phyloP scores from a whole-genome alignment of 2,329 filamentous ascomycete species.

The Curvularia sp. region DNA sequence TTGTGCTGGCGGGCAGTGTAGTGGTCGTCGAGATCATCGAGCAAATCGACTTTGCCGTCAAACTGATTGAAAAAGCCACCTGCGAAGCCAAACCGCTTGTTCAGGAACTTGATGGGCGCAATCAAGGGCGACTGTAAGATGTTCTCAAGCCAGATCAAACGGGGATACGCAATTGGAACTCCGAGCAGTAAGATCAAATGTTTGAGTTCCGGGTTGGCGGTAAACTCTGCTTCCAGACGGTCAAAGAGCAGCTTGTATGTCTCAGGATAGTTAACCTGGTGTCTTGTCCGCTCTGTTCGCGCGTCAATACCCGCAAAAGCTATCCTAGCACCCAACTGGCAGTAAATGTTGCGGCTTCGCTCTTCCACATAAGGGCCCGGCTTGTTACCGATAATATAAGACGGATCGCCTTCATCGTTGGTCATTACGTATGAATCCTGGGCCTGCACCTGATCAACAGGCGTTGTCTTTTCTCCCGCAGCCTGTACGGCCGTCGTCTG shows the following conservation, averaged over 20 bases:
- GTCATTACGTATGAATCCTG: constrained; percentile 75
- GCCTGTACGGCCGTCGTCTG: constrained; percentile 57
- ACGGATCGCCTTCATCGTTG: constrained; percentile 65
- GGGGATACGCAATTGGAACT: constrained; percentile 73
- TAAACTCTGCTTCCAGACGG: constrained; percentile 61
- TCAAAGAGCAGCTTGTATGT: constrained; percentile 68
- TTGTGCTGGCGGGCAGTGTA: constrained; percentile 95
- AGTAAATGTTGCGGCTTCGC: constrained; percentile 66
- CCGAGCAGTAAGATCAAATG: constrained; percentile 70
- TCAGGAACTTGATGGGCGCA: constrained; percentile 85
- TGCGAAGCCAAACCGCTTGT: constrained; percentile 86
- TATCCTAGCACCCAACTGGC: constrained; percentile 69
- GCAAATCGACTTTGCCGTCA: constrained; percentile 74
- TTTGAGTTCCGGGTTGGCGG: constrained; percentile 63
- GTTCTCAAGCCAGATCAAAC: constrained; percentile 96
- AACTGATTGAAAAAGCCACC: constrained; percentile 92
- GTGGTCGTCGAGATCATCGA: constrained; percentile 71
- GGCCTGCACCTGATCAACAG: constrained; percentile 72
- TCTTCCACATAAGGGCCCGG: constrained; percentile 73
- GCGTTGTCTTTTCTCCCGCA: constrained; percentile 63
- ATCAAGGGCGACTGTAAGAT: constrained; percentile 86
- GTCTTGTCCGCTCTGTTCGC: constrained; percentile 78
- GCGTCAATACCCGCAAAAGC: constrained; percentile 67
- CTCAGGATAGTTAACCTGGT: constrained; percentile 86
- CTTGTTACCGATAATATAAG: constrained; percentile 78